phyloP scores from a whole-genome alignment of 2,329 filamentous ascomycete genomes.

The Sporothrix inflata region DNA sequence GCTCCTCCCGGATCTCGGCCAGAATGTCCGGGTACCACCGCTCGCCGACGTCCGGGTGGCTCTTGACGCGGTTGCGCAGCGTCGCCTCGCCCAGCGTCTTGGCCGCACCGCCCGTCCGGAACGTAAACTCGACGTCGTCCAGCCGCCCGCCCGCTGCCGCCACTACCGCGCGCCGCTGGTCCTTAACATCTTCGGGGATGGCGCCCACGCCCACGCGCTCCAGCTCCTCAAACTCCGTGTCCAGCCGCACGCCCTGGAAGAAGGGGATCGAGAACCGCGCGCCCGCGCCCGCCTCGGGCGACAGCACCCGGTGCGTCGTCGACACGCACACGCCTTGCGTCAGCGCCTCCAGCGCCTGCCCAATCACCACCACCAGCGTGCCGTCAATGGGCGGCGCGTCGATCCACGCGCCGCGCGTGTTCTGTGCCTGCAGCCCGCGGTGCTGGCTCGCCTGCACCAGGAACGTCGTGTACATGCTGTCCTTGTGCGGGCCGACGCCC shows the following conservation, averaged over 20 bases:
- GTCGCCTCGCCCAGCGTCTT: slow-evolving; percentile 80
- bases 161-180: slow-evolving; percentile 60
- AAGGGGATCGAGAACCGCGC: slow-evolving; percentile 81
- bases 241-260: slow-evolving; percentile 83
- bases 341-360: slow-evolving; percentile 83
- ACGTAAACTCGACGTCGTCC: slow-evolving; percentile 87
- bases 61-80: slow-evolving; percentile 81
- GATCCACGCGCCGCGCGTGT: slow-evolving; percentile 76
- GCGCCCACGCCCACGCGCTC: slow-evolving; percentile 59
- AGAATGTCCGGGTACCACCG: slow-evolving; percentile 73
- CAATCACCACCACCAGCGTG: slow-evolving; percentile 84
- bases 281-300: slow-evolving; percentile 68
- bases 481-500: slow-evolving; percentile 78
- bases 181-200: slow-evolving; percentile 65
- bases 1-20: slow-evolving; percentile 60
- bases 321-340: slow-evolving; percentile 80
- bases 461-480: slow-evolving; percentile 81
- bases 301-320: slow-evolving; percentile 84
- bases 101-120: slow-evolving; percentile 68
- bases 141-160: slow-evolving; percentile 58
- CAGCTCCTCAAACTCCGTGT: slow-evolving; percentile 78
- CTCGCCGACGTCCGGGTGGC: slow-evolving; percentile 84
- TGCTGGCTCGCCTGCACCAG: slow-evolving; percentile 80
- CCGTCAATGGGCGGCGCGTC: slow-evolving; percentile 76
- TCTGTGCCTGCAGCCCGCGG: slow-evolving; percentile 79